Conservation (phyloP, 2,329 filamentous ascomycete genomes). For the Setomelanomma holmii region DNA sequence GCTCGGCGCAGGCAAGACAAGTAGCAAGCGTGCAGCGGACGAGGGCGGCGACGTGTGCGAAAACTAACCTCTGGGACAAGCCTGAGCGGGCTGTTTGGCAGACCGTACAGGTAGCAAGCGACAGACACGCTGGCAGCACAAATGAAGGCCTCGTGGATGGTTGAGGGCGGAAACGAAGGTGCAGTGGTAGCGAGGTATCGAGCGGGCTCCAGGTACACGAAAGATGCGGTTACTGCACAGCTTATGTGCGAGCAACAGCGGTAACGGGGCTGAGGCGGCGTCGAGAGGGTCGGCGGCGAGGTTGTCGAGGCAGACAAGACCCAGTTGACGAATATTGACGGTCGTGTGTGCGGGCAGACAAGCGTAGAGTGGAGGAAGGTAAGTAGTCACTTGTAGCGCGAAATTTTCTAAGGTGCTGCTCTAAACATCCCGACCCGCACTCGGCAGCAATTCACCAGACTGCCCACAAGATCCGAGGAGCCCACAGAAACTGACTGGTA, state of each 20-base stretch:
- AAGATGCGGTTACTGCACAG: constrained; percentile 11
- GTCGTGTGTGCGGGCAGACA: constrained; percentile 42
- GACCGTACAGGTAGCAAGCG: constrained; percentile 9
- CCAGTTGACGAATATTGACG: constrained; percentile 39
- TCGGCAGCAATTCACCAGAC: constrained; percentile 21
- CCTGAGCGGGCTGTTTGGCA: constrained; percentile 15
- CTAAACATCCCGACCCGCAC: constrained; percentile 18
- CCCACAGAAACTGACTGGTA: background rate
- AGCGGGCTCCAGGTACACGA: constrained; percentile 39
- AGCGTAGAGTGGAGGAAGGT: constrained; percentile 34
- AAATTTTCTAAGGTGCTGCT: constrained; percentile 25
- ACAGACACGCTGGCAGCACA: constrained; percentile 12
- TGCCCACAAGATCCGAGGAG: background rate
- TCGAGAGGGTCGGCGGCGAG: constrained; percentile 30
- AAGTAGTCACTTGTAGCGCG: constrained; percentile 28
- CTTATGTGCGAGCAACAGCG: constrained; percentile 28
- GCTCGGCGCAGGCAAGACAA: constrained; percentile 20
- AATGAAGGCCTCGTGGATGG: constrained; percentile 13
- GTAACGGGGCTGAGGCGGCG: constrained; percentile 34
- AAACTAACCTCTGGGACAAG: constrained; percentile 36
- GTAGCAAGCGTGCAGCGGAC: constrained; percentile 18
- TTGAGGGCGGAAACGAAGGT: constrained; percentile 13
- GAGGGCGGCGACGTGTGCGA: constrained; percentile 17
- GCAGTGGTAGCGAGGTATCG: constrained; percentile 25
- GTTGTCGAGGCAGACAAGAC: constrained; percentile 33